Base-by-base conservation (phyloP, 225 moss, liverwort and hornwort species). In the Thuidium tamariscinum region DNA sequence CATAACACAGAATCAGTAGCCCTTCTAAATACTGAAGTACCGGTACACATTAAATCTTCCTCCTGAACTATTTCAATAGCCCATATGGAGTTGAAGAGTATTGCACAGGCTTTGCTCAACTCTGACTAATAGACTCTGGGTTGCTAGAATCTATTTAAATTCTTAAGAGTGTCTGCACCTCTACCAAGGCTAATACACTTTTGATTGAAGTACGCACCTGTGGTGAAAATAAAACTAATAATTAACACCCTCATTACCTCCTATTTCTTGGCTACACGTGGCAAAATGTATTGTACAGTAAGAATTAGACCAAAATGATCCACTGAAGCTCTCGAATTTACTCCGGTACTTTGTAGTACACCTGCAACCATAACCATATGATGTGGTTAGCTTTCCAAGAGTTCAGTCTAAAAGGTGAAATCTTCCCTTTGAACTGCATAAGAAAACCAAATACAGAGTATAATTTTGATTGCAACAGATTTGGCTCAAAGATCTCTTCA, bases 291-390 rank as follows among this genome's bases (percentile, higher is more conserved):
- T 72, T 85, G 80, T 91, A 87, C 90, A 93, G 46, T 61, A 44
- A 81, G 73, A 79, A 84, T 84, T 81, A 75, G 76, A 87, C 34
- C 85, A 41, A 34, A 41, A 41, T 54, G 41, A 88, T 86, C 69
- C 39, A 42, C 52, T 49, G 54, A 32, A 63, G 23, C 51, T 77
- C 83, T 42, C 77, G 62, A 78, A 62, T 37, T 91, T 41, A 93
- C 87, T 93, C 89, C 73, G 82, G 88, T 49, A 93, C 87, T 68
- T 92, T 93, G 88, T 83, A 88, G 73, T 93, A 93, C 56, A 92
- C 92, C 91, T 93, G 86, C 81, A 83, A 80, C 54, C 44, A 77
- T 72, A 36, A 44, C 21, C 72, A 73, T 18, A 56, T 49, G 22
- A 76, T 41, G 11, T 11, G 16, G 65, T 83, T 68, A 84, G 69